These are phyloP conservation scores for Alisma plantagoaquatica DNA, from an alignment of 106 monocot species.

Conservation along the genomic window DNA sequence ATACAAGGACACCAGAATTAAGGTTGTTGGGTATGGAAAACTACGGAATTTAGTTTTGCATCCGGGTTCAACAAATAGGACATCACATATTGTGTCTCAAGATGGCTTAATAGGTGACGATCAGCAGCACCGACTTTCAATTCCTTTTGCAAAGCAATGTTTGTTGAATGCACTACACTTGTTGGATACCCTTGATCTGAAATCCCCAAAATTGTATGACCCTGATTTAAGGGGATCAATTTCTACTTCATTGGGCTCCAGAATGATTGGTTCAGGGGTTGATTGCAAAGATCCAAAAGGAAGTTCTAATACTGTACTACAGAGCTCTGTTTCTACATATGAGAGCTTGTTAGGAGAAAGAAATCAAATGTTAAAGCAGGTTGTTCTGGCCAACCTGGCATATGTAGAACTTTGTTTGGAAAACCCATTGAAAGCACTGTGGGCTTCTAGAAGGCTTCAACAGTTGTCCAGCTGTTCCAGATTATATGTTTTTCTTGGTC, in stretches of 20 bases:
- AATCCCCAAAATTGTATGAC: slow-evolving; percentile 1
- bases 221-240: too few relatives aligned
- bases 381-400: slow-evolving; percentile 58
- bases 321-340: slow-evolving; percentile 38
- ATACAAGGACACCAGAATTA: slow-evolving; percentile 30
- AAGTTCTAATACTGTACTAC: slow-evolving; percentile 21
- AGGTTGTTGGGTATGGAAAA: slow-evolving; percentile 68
- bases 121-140: slow-evolving; percentile 27
- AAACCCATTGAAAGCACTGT: slow-evolving; percentile 50
- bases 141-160: slow-evolving; percentile 64
- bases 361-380: slow-evolving; percentile 49
- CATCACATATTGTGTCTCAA: slow-evolving; percentile 10
- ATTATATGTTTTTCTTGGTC: slow-evolving; percentile 52
- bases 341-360: slow-evolving; percentile 54
- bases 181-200: slow-evolving; percentile 31
- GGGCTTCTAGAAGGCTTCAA: slow-evolving; percentile 38
- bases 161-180: slow-evolving; percentile 58
- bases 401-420: slow-evolving; percentile 64
- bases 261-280: too few relatives aligned
- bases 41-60: slow-evolving; percentile 47
- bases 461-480: slow-evolving; percentile 54
- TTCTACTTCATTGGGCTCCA: too few relatives aligned
- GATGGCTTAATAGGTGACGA: slow-evolving; percentile 10
- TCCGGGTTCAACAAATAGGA: slow-evolving; percentile 15
- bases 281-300: slow-evolving; percentile 46